Conservation (phyloP, 345 rosid genomes). For the Bretschneidera sinensis region DNA sequence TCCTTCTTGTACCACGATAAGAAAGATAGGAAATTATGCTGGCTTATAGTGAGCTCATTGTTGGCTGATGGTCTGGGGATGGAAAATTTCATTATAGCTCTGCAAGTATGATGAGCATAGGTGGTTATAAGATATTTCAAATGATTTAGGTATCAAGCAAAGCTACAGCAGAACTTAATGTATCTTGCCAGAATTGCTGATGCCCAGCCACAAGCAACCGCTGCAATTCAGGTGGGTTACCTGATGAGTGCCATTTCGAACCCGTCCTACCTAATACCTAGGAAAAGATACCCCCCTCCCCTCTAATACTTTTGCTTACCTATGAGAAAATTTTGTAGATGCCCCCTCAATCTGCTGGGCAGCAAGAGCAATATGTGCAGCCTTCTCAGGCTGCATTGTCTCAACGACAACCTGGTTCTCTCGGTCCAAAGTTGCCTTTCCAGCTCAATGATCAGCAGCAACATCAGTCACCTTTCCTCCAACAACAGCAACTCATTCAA, state of each 20-base stretch:
- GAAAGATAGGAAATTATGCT: too few species aligned
- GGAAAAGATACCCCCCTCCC: not conserved
- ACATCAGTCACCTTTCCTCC: conserved; percentile 11
- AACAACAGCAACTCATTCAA: conserved; percentile 24
- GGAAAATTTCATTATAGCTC: not conserved
- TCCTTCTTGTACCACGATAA: too few species aligned
- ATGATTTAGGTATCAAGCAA: conserved; percentile 31
- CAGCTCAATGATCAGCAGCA: conserved; percentile 21
- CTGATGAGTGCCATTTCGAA: not conserved
- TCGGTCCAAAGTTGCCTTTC: conserved; percentile 12
- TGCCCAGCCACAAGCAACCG: conserved; percentile 25
- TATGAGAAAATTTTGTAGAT: conserved; percentile 10
- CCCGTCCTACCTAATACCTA: not conserved
- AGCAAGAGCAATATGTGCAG: conserved; percentile 25
- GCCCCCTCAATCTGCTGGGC: conserved; percentile 12
- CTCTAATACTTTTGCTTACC: not conserved
- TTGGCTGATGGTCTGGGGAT: too few species aligned
- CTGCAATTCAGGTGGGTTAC: conserved; percentile 23
- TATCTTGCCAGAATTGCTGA: conserved; percentile 37
- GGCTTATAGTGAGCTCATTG: too few species aligned
- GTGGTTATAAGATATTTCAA: not conserved
- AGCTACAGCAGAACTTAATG: conserved; percentile 37
- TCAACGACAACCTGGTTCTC: conserved; percentile 19
- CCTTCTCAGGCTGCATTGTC: conserved; percentile 25
- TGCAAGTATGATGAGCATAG: not conserved